These are phyloP conservation scores for Cladorrhinum samala DNA, from an alignment of 495 filamentous ascomycete species.

Conservation along the genomic window DNA sequence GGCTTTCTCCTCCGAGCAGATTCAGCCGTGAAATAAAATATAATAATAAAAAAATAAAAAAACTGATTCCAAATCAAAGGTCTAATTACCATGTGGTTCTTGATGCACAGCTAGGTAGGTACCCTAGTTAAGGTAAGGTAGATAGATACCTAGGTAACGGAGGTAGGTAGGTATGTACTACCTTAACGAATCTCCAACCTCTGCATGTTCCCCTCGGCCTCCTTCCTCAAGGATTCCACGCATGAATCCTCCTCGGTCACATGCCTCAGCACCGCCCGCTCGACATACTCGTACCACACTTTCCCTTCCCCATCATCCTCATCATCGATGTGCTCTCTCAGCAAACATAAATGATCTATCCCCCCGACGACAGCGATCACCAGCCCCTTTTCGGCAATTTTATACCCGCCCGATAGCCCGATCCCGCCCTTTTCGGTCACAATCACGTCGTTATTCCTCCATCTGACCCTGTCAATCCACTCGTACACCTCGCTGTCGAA, in stretches of 20 bases:
- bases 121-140: no score
- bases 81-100: no score
- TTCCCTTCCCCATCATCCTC: background rate
- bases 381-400: background rate
- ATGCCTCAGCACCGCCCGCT: background rate
- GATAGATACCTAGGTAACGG: no score
- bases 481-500: background rate
- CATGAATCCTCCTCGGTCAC: background rate
- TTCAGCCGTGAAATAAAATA: no score
- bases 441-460: background rate
- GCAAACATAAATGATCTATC: background rate
- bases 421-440: background rate
- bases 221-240: no score
- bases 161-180: no score
- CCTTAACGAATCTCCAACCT: no score
- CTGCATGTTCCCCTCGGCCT: no score
- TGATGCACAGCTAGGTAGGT: no score
- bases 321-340: background rate
- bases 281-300: background rate
- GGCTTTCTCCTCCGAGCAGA: no score
- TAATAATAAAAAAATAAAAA: no score
- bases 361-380: background rate
- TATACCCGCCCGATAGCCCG: background rate
- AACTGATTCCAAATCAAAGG: no score
- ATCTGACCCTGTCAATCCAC: background rate